Percentiles rank a stretch among this genome's conserved stretches.
Evolutionary conservation across 2,329 filamentous ascomycete genomes (phyloP).

Genomic region (Fusarium nelsonii): DNA sequence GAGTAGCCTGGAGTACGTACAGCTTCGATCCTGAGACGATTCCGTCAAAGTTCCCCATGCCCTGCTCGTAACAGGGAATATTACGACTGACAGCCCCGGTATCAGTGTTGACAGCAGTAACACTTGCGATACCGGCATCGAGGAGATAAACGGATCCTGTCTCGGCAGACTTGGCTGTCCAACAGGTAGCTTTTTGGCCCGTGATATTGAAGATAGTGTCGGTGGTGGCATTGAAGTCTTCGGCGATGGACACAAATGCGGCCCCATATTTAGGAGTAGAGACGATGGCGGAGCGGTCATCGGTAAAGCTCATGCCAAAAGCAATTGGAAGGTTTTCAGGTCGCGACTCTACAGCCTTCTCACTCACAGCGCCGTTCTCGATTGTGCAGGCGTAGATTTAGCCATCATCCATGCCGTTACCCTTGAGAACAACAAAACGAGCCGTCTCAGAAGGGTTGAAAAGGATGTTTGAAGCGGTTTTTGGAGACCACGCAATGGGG

Average conservation of each 20-base stretch:
- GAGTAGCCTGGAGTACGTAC: not conserved
- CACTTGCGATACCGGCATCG: not conserved
- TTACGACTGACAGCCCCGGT: not conserved
- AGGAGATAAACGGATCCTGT: conserved; percentile 9
- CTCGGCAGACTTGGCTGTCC: not conserved
- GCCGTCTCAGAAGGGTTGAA: conserved; percentile 18
- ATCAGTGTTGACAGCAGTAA: not conserved
- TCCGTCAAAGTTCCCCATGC: conserved; percentile 11
- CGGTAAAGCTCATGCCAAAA: conserved; percentile 4
- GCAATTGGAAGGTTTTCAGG: conserved; percentile 10
- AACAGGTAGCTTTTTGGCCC: not conserved
- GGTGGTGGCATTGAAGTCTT: not conserved
- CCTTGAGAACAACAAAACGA: conserved; percentile 12
- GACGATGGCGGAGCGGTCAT: not conserved
- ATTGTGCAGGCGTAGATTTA: conserved; percentile 11
- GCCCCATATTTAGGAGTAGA: conserved; percentile 15
- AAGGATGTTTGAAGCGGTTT: conserved; percentile 12
- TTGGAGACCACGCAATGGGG: not conserved
- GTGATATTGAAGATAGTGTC: not conserved
- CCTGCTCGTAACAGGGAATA: not conserved
- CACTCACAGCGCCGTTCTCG: not conserved
- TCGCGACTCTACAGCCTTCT: not conserved
- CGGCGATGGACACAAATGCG: conserved; percentile 3
- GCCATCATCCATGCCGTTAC: not conserved
- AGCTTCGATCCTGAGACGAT: not conserved